A percentile compares a stretch with the other conserved stretches of the same genome.
These are phyloP conservation scores for Brachypodium distachyon DNA, from an alignment of 202 grass and related monocot genomes.

Conservation along the genomic window DNA sequence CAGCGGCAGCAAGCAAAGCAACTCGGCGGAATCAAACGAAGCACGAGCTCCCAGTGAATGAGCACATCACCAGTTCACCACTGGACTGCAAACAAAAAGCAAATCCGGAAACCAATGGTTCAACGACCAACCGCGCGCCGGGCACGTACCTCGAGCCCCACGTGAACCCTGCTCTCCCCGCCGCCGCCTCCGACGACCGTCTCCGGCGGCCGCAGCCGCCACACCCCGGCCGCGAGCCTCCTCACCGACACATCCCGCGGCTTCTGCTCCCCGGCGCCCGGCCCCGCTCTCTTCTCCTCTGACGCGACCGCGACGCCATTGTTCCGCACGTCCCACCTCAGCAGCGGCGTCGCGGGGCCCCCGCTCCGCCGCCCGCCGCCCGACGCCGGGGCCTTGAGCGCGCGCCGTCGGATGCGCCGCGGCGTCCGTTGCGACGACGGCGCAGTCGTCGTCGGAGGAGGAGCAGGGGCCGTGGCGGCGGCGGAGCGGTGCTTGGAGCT, in stretches of 20 bases:
- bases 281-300: background rate
- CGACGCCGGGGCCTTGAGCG: slow-evolving; percentile 27
- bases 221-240: slow-evolving; percentile 76
- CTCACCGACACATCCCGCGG: slow-evolving; percentile 57
- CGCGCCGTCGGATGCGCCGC: slow-evolving; percentile 24
- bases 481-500: slow-evolving; percentile 34
- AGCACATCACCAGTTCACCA: background rate
- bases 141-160: slow-evolving; percentile 51
- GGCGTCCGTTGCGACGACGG: background rate
- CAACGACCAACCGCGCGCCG: background rate
- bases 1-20: background rate
- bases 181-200: slow-evolving; percentile 8
- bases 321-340: slow-evolving; percentile 30
- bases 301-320: background rate
- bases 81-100: background rate
- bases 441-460: background rate
- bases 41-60: background rate
- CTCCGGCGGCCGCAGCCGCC: slow-evolving; percentile 64
- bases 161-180: slow-evolving; percentile 27
- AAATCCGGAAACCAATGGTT: background rate
- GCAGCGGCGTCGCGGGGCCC: slow-evolving; percentile 34
- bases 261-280: background rate
- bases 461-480: background rate
- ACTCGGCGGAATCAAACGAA: background rate
- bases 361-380: slow-evolving; percentile 46